Evolutionary conservation across 2,329 filamentous ascomycete species (phyloP).

Genomic region (Ophiostoma triangulosporum): DNA sequence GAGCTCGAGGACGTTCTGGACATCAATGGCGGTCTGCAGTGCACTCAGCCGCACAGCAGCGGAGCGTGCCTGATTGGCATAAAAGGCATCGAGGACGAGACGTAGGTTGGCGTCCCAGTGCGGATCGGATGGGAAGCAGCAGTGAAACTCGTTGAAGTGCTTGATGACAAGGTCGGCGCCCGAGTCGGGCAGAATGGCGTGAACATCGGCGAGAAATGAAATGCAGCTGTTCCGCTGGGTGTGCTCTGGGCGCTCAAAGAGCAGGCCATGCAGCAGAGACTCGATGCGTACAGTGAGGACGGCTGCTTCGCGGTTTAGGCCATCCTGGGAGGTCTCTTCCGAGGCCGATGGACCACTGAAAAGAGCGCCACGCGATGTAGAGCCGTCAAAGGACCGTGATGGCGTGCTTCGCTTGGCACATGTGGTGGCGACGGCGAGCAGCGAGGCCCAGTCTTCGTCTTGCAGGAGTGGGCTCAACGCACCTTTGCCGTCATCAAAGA

Average conservation of each 20-base stretch:
- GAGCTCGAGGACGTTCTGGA: conserved; percentile 44
- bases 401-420: conserved; percentile 30
- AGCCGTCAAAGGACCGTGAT: background rate
- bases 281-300: conserved; percentile 37
- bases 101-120: conserved; percentile 53
- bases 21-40: conserved; percentile 45
- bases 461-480: conserved; percentile 41
- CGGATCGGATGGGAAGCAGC: conserved; percentile 57
- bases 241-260: conserved; percentile 32
- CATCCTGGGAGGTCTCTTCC: conserved; percentile 23
- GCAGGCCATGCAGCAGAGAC: conserved; percentile 27
- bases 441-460: conserved; percentile 52
- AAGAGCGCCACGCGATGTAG: background rate
- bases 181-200: conserved; percentile 48
- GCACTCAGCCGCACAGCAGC: conserved; percentile 49
- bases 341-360: background rate
- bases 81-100: conserved; percentile 48
- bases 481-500: conserved; percentile 39
- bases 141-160: conserved; percentile 54
- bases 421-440: conserved; percentile 44
- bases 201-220: conserved; percentile 50
- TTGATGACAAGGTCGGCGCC: conserved; percentile 50
- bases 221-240: conserved; percentile 54
- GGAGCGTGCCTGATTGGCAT: conserved; percentile 46
- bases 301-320: conserved; percentile 30